phyloP scores from a whole-genome alignment of 805 yeast species.

The Hanseniaspora guilliermondii region DNA sequence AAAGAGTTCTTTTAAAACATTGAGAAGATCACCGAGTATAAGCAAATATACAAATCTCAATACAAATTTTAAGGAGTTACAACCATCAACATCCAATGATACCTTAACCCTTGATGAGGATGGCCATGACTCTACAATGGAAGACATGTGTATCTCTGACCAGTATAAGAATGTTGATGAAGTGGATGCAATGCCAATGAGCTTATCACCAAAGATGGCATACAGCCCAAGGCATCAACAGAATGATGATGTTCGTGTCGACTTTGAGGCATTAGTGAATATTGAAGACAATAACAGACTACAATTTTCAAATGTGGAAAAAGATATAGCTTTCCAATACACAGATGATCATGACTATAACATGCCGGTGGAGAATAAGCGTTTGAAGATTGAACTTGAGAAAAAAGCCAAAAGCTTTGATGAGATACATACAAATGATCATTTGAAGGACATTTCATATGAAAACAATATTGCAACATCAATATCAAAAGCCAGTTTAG shows the following conservation, averaged over 20 bases:
- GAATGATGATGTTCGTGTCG: background rate
- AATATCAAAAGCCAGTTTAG: conserved; percentile 32
- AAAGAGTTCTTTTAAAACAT: background rate
- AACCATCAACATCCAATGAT: background rate
- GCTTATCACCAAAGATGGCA: background rate
- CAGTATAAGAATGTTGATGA: conserved; percentile 29
- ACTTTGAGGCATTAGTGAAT: background rate
- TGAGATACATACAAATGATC: background rate
- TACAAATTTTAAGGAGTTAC: background rate
- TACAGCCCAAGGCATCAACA: background rate
- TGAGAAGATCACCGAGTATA: background rate
- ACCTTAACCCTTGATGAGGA: conserved; percentile 15
- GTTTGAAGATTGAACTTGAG: background rate
- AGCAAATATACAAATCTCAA: background rate
- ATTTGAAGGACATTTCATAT: background rate
- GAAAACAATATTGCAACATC: conserved; percentile 19
- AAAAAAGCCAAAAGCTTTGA: conserved; percentile 15
- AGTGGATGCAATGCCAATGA: conserved; percentile 24
- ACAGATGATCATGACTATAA: conserved; percentile 22
- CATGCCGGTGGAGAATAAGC: conserved; percentile 17
- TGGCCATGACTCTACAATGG: conserved; percentile 14
- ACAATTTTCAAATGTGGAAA: background rate
- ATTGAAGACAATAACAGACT: background rate
- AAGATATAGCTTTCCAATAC: background rate
- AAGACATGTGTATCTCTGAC: conserved; percentile 17